phyloP scores from a whole-genome alignment of 306 rosid genomes.

The Chamaecrista fasciculata region DNA sequence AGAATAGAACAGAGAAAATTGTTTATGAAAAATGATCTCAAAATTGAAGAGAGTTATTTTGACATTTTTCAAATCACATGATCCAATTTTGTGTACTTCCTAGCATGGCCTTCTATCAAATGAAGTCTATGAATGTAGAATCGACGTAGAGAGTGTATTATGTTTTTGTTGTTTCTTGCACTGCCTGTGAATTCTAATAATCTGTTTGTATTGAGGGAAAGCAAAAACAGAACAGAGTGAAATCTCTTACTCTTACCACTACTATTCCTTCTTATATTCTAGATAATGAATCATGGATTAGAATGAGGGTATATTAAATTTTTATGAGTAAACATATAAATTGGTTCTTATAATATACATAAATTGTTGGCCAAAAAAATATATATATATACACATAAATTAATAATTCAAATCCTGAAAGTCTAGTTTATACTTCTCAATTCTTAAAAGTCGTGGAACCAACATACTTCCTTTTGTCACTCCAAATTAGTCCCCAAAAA shows the following conservation, averaged over 20 bases:
- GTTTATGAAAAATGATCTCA: not conserved
- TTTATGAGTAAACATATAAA: no score
- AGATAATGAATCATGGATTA: slow-evolving; percentile 6
- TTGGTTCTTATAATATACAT: no score
- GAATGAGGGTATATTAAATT: no score
- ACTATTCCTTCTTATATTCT: no score
- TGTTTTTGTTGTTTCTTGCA: not conserved
- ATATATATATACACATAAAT: no score
- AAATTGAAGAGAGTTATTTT: not conserved
- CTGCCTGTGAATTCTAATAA: not conserved
- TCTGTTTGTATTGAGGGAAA: not conserved
- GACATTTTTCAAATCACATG: slow-evolving; percentile 7
- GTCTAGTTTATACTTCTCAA: no score
- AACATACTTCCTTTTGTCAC: no score
- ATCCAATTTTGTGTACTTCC: not conserved
- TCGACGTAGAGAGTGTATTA: not conserved
- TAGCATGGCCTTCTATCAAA: not conserved
- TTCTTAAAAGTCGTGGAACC: no score
- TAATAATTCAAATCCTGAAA: no score
- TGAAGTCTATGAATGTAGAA: not conserved
- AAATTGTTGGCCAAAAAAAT: no score
- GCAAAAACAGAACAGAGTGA: not conserved
- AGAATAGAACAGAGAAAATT: not conserved
- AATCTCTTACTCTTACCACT: no score
- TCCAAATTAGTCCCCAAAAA: no score